These are phyloP conservation scores for Trypanosoma vivax DNA, from an alignment of 208 protist species.

Conservation along the genomic window DNA sequence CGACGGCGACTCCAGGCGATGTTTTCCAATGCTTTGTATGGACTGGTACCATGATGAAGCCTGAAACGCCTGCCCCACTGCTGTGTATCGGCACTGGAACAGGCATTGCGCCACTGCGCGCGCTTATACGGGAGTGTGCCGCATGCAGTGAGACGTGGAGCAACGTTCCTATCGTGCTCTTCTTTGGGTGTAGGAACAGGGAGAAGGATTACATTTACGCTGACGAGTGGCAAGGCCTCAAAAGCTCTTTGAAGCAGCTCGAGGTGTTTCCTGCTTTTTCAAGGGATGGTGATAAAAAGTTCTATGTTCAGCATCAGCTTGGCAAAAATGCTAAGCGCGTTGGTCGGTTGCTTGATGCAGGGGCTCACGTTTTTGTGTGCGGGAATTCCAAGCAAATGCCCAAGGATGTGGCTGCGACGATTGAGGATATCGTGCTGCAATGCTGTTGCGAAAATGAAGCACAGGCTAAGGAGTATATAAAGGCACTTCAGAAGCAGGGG, in stretches of 20 bases:
- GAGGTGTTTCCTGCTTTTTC: conserved; percentile 79
- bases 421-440: conserved; percentile 50
- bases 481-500: conserved; percentile 31
- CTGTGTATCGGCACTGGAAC: conserved; percentile 72
- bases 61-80: conserved; percentile 37
- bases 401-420: conserved; percentile 48
- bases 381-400: conserved; percentile 87
- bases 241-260: conserved; percentile 25
- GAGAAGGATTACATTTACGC: conserved; percentile 72
- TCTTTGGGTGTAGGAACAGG: conserved; percentile 72
- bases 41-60: conserved; percentile 50
- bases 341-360: conserved; percentile 31
- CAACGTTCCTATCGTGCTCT: conserved; percentile 57
- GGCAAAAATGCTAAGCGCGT: conserved; percentile 56
- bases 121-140: conserved; percentile 61
- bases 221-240: conserved; percentile 48
- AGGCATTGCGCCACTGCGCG: conserved; percentile 75
- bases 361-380: conserved; percentile 59
- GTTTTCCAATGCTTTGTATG: conserved; percentile 60
- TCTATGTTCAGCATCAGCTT: conserved; percentile 85
- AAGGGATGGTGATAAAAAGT: conserved; percentile 61
- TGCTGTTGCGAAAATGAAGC: conserved; percentile 39
- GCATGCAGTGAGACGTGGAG: conserved; percentile 23
- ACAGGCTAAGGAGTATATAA: conserved; percentile 28
- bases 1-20: conserved; percentile 22